A percentile compares a stretch with the other conserved stretches of the same genome.
These are phyloP conservation scores for Wickerhamiella kazuoi DNA, from an alignment of 805 yeast species.

Conservation along the genomic window DNA sequence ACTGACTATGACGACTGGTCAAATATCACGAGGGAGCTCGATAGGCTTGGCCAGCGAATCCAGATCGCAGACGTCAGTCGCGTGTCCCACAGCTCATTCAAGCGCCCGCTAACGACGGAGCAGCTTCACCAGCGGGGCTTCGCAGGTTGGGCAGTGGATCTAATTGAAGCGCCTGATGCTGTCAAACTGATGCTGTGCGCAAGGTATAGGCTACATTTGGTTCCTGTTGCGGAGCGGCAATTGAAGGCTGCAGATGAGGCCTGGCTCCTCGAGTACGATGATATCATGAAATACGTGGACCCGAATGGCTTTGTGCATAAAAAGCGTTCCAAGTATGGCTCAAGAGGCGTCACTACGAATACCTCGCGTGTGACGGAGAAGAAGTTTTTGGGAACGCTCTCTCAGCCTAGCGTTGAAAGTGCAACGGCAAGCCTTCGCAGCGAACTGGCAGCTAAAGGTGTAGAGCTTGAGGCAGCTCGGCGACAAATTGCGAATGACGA, in stretches of 20 bases:
- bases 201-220: background rate
- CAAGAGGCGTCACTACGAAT: conserved; percentile 32
- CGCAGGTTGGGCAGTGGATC: conserved; percentile 63
- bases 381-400: too few species aligned
- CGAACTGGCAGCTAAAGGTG: too few species aligned
- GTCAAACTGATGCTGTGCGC: conserved; percentile 23
- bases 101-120: conserved; percentile 9
- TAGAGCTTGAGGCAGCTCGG: too few species aligned
- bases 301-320: conserved; percentile 26
- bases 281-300: background rate
- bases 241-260: background rate
- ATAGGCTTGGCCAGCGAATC: background rate
- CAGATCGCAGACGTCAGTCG: background rate
- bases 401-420: background rate
- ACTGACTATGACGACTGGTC: background rate
- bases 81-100: background rate
- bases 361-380: too few species aligned
- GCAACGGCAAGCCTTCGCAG: too few species aligned
- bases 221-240: background rate
- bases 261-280: background rate
- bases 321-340: conserved; percentile 46
- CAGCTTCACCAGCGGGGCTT: conserved; percentile 40
- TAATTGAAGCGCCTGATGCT: conserved; percentile 49
- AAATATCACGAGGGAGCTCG: background rate
- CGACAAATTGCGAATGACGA: too few species aligned